Evolutionary conservation across 2,329 filamentous ascomycete genomes (phyloP).

Genomic region (Talaromyces piceae): DNA sequence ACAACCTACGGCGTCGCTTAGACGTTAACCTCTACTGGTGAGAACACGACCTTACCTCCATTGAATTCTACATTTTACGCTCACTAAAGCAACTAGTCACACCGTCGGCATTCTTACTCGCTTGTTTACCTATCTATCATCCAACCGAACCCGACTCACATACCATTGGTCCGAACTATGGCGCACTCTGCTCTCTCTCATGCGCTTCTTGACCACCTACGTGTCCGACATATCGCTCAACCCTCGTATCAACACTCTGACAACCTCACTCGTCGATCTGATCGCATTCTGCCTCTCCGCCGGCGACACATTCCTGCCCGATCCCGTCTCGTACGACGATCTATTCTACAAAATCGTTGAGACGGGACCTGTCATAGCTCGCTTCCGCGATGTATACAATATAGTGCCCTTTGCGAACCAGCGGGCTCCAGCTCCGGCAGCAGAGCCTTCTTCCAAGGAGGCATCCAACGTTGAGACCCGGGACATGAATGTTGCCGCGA

Average conservation of each 20-base stretch:
- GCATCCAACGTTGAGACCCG: constrained; percentile 10
- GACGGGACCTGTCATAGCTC: constrained; percentile 70
- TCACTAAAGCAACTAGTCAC: constrained; percentile 38
- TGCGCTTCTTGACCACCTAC: constrained; percentile 87
- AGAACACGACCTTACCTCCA: constrained; percentile 7
- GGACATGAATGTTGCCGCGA: constrained; percentile 52
- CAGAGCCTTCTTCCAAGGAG: constrained; percentile 17
- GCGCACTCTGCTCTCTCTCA: constrained; percentile 75
- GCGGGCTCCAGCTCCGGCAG: constrained; percentile 15
- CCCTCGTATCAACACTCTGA: constrained; percentile 62
- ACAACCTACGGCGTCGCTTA: constrained; percentile 79
- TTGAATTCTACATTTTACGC: not conserved
- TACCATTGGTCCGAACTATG: constrained; percentile 98
- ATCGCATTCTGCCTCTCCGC: constrained; percentile 75
- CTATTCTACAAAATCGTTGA: constrained; percentile 98
- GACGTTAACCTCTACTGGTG: constrained; percentile 76
- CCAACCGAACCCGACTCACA: constrained; percentile 67
- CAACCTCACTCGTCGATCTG: constrained; percentile 72
- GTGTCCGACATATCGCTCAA: constrained; percentile 65
- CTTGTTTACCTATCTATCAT: constrained; percentile 74
- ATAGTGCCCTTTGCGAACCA: constrained; percentile 20
- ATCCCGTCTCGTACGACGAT: constrained; percentile 83
- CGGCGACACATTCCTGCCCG: constrained; percentile 85
- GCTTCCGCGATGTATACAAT: constrained; percentile 72
- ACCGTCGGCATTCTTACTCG: constrained; percentile 75